Conservation (phyloP, 176 grass and related monocot genomes). For the Rhynchospora pubera region DNA sequence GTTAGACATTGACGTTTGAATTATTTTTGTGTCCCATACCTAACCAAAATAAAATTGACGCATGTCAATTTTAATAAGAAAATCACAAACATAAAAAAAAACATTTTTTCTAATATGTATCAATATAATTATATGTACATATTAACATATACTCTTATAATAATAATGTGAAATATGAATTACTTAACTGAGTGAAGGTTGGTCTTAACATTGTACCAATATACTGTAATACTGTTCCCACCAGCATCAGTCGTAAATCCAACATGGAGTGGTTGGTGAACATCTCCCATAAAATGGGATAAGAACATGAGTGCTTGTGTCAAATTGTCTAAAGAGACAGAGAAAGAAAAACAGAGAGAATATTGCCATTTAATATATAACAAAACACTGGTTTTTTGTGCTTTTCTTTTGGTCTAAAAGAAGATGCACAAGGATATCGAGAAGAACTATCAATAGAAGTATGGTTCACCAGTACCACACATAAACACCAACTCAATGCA, state of each 20-base stretch:
- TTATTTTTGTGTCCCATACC: neutral
- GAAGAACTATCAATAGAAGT: too few relatives aligned
- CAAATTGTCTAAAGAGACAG: neutral
- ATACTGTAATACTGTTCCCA: neutral
- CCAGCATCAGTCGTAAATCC: neutral
- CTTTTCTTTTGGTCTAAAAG: too few relatives aligned
- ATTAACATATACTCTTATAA: neutral
- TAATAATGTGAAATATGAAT: neutral
- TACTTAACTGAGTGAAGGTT: neutral
- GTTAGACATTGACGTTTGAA: neutral
- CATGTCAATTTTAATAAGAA: neutral
- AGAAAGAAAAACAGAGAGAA: too few relatives aligned
- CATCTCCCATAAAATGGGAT: neutral
- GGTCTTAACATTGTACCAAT: neutral
- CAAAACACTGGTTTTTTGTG: too few relatives aligned
- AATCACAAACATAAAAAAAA: neutral
- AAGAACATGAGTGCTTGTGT: neutral
- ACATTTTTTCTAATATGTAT: neutral
- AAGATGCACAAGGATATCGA: too few relatives aligned
- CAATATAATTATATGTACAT: neutral
- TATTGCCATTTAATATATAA: too few relatives aligned
- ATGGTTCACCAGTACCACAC: too few relatives aligned
- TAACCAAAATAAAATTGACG: neutral
- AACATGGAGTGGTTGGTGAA: neutral
- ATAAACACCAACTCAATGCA: too few relatives aligned